phyloP scores from a whole-genome alignment of 192 early-diverging fungal species.

The Coemansia sp. region DNA sequence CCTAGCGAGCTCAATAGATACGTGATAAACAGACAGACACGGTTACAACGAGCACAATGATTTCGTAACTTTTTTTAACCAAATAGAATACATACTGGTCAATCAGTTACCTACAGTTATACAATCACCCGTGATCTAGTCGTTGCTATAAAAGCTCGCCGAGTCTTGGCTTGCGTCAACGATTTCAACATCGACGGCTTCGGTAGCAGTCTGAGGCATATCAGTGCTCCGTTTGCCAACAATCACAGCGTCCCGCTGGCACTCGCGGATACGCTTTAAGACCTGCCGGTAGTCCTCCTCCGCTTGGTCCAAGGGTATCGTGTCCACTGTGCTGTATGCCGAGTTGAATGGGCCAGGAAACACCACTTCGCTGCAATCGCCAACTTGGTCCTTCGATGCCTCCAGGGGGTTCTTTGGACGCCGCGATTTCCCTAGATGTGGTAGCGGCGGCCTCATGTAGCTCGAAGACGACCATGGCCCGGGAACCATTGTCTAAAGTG shows the following conservation, averaged over 20 bases:
- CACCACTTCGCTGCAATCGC: constrained; percentile 8
- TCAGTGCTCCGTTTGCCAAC: constrained; percentile 24
- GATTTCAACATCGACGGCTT: constrained; percentile 19
- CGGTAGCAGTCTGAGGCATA: constrained; percentile 2
- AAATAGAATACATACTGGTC: neutral
- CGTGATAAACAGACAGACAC: too few relatives aligned
- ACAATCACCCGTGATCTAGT: neutral
- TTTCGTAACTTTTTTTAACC: neutral
- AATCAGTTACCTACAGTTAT: neutral
- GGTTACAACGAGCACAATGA: neutral
- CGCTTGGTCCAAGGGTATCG: constrained; percentile 42
- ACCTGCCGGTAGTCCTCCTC: constrained; percentile 39
- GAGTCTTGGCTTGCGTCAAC: constrained; percentile 20
- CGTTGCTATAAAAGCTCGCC: constrained; percentile 28
- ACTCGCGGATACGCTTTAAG: constrained; percentile 27
- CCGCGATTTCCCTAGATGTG: constrained; percentile 21
- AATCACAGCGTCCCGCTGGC: constrained; percentile 17
- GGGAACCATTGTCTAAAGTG: neutral
- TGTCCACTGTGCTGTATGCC: constrained; percentile 39
- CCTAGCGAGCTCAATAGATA: neutral
- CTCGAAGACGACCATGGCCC: neutral
- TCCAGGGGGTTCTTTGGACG: constrained; percentile 30
- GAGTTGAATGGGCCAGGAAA: constrained; percentile 36
- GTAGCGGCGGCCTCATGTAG: constrained; percentile 20
- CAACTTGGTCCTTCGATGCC: constrained; percentile 38